These are phyloP conservation scores for Zasmidium cellare DNA, from an alignment of 2,329 filamentous ascomycete species.

Conservation along the genomic window DNA sequence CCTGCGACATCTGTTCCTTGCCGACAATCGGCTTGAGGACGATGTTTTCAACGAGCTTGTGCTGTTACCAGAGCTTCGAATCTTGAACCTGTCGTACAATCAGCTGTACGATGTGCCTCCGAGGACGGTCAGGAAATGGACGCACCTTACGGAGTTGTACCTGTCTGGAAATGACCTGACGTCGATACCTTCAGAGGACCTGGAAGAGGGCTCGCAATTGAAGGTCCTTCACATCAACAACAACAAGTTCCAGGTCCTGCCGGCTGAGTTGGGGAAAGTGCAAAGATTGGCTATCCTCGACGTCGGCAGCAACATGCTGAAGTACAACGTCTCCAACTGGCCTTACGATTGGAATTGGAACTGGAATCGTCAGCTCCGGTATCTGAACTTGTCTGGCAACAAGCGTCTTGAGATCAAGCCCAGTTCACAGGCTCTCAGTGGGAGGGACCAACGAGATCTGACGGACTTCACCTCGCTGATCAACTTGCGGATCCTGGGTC, in stretches of 20 bases:
- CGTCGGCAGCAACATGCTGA: conserved; percentile 90
- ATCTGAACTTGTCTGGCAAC: conserved; percentile 94
- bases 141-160: conserved; percentile 86
- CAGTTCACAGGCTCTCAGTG: conserved; percentile 53
- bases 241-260: conserved; percentile 96
- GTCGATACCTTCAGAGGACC: conserved; percentile 85
- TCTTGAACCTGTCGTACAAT: conserved; percentile 94
- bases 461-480: conserved; percentile 86
- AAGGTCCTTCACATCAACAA: conserved; percentile 93
- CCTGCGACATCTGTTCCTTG: conserved; percentile 79
- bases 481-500: conserved; percentile 81
- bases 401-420: conserved; percentile 89
- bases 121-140: conserved; percentile 84
- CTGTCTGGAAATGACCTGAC: conserved; percentile 93
- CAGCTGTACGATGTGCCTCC: conserved; percentile 89
- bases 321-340: conserved; percentile 99
- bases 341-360: conserved; percentile 99
- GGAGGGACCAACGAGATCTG: conserved; percentile 63
- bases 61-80: conserved; percentile 76
- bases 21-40: conserved; percentile 91
- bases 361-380: conserved; percentile 91
- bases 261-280: conserved; percentile 91
- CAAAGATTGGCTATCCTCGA: conserved; percentile 89
- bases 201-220: conserved; percentile 84
- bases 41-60: conserved; percentile 93